Evolutionary conservation across 1,284 basidiomycete genomes (phyloP), one percentile per base, ranked within the genome.

Genomic region (Cerrena zonata): DNA sequence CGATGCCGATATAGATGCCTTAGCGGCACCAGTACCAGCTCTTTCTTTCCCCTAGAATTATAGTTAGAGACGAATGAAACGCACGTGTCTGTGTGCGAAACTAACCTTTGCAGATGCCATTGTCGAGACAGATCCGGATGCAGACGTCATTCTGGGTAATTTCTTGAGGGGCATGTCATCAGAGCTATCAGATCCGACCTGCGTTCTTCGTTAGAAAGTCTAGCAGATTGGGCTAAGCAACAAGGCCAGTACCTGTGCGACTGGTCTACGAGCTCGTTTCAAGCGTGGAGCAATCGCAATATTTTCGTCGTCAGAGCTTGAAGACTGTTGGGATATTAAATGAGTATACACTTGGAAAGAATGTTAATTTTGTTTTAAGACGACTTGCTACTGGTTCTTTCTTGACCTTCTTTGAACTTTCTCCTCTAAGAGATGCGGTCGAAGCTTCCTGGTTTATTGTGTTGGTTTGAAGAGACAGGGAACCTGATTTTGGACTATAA

Each of bases 361-460:
- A 34, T 34, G 30, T 7, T 7, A 34, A 34, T 34, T 34, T 15
- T 34, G 30, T 7, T n/a, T 18, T 7, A 34, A 34, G 7, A 34
- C 15, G n/a, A 7, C 15, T 34, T 7, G 15, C 30, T 27, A 23
- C 37, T 42, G 40, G 25, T 42, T 50, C 49, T 21, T 47, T 46
- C 18, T 49, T 50, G 7, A 49, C 45, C 39, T 52, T 56, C 56
- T 58, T 60, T 7, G 30, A 34, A 34, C 30, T 34, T 34, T 15
- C 30, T 15, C 7, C 30, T 54, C 39, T 48, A 25, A 58, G 56
- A 49, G 45, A 45, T 51, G 53, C 46, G 45, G 57, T 61, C 52
- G 30, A 34, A 34, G 30, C 30, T 34, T 34, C 30, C 30, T 34
- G 30, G 7, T n/a, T n/a, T n/a, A n/a, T n/a, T n/a, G n/a, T n/a